Percentiles rank a stretch among this genome's conserved stretches.
These are phyloP conservation scores for Claviceps sorghi DNA, from an alignment of 2,329 filamentous ascomycete species.

Conservation along the genomic window DNA sequence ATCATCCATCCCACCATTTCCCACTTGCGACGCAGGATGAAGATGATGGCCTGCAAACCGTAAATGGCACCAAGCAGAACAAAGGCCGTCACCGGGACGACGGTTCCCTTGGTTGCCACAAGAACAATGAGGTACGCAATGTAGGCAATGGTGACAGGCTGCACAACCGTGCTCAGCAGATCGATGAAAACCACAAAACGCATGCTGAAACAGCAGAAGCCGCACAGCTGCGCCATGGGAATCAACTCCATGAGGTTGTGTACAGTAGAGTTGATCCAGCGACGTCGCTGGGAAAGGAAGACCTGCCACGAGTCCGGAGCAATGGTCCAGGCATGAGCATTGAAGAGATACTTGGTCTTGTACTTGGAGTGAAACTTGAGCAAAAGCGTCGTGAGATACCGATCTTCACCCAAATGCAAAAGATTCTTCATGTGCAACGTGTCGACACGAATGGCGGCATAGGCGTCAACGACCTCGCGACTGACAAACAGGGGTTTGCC, in stretches of 20 bases:
- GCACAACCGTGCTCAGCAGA: slow-evolving; percentile 77
- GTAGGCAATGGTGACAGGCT: slow-evolving; percentile 82
- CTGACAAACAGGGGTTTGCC: slow-evolving; percentile 96
- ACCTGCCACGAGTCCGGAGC: slow-evolving; percentile 88
- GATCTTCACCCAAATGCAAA: slow-evolving; percentile 91
- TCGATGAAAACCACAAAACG: slow-evolving; percentile 94
- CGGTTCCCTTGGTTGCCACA: slow-evolving; percentile 42
- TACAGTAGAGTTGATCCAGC: slow-evolving; percentile 98
- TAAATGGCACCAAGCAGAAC: slow-evolving; percentile 90
- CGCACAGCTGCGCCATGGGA: slow-evolving; percentile 82
- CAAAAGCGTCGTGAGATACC: slow-evolving; percentile 86
- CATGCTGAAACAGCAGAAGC: slow-evolving; percentile 99
- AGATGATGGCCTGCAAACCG: slow-evolving; percentile 91
- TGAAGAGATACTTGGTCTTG: slow-evolving; percentile 95
- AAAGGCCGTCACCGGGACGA: slow-evolving; percentile 74
- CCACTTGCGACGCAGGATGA: slow-evolving; percentile 93
- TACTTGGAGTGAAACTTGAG: slow-evolving; percentile 85
- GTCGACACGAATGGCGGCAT: slow-evolving; percentile 87
- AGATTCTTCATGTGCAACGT: slow-evolving; percentile 98
- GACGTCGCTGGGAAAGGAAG: slow-evolving; percentile 94
- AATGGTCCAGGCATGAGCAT: slow-evolving; percentile 90
- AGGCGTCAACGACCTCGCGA: slow-evolving; percentile 74
- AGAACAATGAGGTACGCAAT: slow-evolving; percentile 78
- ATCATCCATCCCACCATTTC: slow-evolving; percentile 99
- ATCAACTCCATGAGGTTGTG: slow-evolving; percentile 96